Percentiles rank a stretch among this genome's conserved stretches.
Conservation (phyloP, 2,329 filamentous ascomycete species). For the Verticillium zaregamsianum region DNA sequence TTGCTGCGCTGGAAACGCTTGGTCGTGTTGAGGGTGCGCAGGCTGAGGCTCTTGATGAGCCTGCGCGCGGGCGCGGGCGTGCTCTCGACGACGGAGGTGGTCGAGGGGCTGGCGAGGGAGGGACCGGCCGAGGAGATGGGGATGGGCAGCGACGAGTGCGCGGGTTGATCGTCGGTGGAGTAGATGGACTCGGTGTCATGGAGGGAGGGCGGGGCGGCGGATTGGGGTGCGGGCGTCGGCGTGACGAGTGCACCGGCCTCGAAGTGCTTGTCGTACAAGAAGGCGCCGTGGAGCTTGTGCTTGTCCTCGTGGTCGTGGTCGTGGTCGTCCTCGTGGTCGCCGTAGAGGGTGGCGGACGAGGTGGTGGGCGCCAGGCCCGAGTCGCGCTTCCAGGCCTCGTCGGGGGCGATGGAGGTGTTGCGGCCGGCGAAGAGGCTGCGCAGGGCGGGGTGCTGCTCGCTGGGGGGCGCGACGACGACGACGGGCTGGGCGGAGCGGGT, state of each 20-base stretch:
- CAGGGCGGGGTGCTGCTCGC: slow-evolving; percentile 51
- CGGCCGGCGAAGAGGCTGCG: slow-evolving; percentile 26
- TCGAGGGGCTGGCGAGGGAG: neutral
- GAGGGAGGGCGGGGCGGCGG: slow-evolving; percentile 12
- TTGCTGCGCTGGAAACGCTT: neutral
- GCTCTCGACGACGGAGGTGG: neutral
- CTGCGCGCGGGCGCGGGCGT: slow-evolving; percentile 10
- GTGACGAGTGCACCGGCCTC: neutral
- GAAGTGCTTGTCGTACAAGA: neutral
- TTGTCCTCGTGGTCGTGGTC: slow-evolving; percentile 24
- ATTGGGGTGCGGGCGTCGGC: neutral
- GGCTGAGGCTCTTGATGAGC: slow-evolving; percentile 22
- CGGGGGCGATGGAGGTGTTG: slow-evolving; percentile 15
- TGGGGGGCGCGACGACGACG: slow-evolving; percentile 36
- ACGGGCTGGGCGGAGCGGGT: slow-evolving; percentile 24
- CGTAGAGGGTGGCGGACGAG: slow-evolving; percentile 33
- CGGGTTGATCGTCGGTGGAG: slow-evolving; percentile 10
- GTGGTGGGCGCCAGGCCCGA: slow-evolving; percentile 47
- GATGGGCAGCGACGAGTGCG: neutral
- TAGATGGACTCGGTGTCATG: slow-evolving; percentile 26
- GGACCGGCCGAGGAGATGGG: neutral
- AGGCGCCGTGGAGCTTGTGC: slow-evolving; percentile 6
- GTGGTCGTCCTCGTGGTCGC: slow-evolving; percentile 36
- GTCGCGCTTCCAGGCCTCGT: slow-evolving; percentile 48
- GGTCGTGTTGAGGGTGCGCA: slow-evolving; percentile 14